Percentiles rank a stretch among this genome's conserved stretches.
phyloP scores from a whole-genome alignment of 2,329 filamentous ascomycete genomes.

The Decorospora gaudefroyi region DNA sequence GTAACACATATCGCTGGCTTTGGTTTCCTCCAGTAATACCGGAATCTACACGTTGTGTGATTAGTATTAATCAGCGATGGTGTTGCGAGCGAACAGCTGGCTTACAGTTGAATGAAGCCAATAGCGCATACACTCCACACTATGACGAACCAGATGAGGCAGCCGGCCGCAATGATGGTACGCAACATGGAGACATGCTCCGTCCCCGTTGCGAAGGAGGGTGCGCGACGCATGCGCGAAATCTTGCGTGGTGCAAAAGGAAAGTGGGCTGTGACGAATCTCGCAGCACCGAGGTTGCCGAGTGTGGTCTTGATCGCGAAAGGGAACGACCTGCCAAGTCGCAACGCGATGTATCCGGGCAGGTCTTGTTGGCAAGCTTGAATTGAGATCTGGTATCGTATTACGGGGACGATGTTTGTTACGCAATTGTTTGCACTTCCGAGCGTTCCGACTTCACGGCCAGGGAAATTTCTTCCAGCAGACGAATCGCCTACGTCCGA shows the following conservation, averaged over 20 bases:
- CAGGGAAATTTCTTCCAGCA: constrained; percentile 1
- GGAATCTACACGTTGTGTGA: constrained; percentile 53
- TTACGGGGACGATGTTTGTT: background rate
- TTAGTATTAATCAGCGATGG: constrained; percentile 16
- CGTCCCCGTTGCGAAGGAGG: constrained; percentile 26
- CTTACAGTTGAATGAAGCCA: constrained; percentile 64
- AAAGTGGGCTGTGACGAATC: constrained; percentile 21
- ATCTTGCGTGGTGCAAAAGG: constrained; percentile 14
- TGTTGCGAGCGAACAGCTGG: constrained; percentile 7
- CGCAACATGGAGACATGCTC: constrained; percentile 42
- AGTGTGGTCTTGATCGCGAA: constrained; percentile 17
- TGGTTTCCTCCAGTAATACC: constrained; percentile 57
- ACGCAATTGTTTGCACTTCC: constrained; percentile 2
- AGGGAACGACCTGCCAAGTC: constrained; percentile 13
- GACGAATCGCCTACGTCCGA: constrained; percentile 3
- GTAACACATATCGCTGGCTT: constrained; percentile 50
- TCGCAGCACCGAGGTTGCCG: constrained; percentile 26
- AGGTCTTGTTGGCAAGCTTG: too few relatives aligned
- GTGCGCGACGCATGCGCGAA: constrained; percentile 45
- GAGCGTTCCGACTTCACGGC: constrained; percentile 11
- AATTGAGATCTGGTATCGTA: too few relatives aligned
- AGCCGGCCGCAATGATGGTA: constrained; percentile 52
- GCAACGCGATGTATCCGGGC: background rate
- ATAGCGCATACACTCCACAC: constrained; percentile 62
- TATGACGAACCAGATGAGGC: constrained; percentile 61